These are phyloP conservation scores for Leptosphaerulina australis DNA, from an alignment of 2,329 filamentous ascomycete genomes.

Conservation along the genomic window DNA sequence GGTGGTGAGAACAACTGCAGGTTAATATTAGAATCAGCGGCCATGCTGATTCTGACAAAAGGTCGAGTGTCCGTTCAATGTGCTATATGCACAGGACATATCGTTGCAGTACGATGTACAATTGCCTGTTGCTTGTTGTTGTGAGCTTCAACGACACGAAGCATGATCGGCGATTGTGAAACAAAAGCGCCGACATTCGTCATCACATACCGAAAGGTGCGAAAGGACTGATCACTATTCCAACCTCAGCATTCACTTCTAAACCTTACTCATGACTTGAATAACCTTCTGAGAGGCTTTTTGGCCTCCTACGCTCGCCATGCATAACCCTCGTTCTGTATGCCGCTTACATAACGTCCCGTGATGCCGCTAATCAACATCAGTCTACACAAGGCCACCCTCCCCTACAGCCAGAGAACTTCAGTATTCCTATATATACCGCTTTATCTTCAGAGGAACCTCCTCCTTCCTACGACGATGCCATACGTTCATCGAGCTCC, in stretches of 20 bases:
- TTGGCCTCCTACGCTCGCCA: slow-evolving; percentile 10
- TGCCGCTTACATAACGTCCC: not conserved
- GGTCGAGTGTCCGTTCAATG: slow-evolving; percentile 22
- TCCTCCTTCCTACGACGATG: slow-evolving; percentile 45
- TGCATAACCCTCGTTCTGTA: slow-evolving; percentile 7
- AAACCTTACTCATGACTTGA: slow-evolving; percentile 9
- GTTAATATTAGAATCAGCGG: slow-evolving; percentile 46
- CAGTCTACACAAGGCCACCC: slow-evolving; percentile 17
- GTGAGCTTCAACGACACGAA: slow-evolving; percentile 26
- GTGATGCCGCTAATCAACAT: slow-evolving; percentile 12
- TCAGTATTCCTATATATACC: slow-evolving; percentile 13
- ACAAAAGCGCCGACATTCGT: slow-evolving; percentile 19
- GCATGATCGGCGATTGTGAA: slow-evolving; percentile 17
- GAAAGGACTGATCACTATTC: slow-evolving; percentile 19
- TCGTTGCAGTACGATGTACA: slow-evolving; percentile 25
- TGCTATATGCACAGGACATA: slow-evolving; percentile 37
- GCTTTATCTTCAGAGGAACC: slow-evolving; percentile 30
- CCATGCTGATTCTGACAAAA: slow-evolving; percentile 43
- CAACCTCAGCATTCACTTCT: not conserved
- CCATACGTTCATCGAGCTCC: slow-evolving; percentile 28
- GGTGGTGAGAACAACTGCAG: slow-evolving; percentile 67
- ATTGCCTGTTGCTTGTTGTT: slow-evolving; percentile 27
- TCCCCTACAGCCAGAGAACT: slow-evolving; percentile 21
- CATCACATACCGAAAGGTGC: slow-evolving; percentile 28
- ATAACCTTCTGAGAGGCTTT: not conserved